Conservation (phyloP, 495 filamentous ascomycete species). For the Zalerion maritima region DNA sequence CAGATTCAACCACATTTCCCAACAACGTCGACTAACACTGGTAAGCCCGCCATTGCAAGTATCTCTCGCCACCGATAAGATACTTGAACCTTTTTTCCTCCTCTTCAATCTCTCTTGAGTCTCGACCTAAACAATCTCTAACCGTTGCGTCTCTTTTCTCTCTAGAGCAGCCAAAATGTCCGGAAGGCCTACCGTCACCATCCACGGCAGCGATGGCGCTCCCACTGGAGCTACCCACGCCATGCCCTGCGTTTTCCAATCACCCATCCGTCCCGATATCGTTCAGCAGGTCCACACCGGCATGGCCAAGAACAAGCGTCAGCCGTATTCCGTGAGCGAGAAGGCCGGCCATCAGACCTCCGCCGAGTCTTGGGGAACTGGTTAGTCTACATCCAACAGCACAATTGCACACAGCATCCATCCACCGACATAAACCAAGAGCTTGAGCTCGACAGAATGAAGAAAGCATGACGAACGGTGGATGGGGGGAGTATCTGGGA, state of each 20-base stretch:
- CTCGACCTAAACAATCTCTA: too few species aligned
- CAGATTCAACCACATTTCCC: too few species aligned
- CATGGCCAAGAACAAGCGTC: constrained; percentile 99
- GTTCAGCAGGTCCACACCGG: constrained; percentile 98
- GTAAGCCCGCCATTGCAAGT: too few species aligned
- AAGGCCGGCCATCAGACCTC: constrained; percentile 99
- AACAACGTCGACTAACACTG: too few species aligned
- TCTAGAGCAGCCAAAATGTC: constrained; percentile 50
- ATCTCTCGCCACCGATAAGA: too few species aligned
- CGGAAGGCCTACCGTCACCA: constrained; percentile 86
- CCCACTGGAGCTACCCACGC: constrained; percentile 73
- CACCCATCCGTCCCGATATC: constrained; percentile 96
- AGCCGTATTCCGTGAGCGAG: constrained; percentile 99
- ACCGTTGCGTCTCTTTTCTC: background rate
- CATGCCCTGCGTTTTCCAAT: constrained; percentile 85
- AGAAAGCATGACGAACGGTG: too few species aligned
- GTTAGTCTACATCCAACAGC: constrained; percentile 43
- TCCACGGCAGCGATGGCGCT: constrained; percentile 84
- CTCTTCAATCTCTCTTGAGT: too few species aligned
- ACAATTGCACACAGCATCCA: constrained; percentile 7
- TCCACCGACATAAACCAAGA: too few species aligned
- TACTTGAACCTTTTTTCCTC: too few species aligned
- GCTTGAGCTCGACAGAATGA: too few species aligned
- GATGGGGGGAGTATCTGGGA: background rate
- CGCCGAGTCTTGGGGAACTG: constrained; percentile 99